Evolutionary conservation across 768 basidiomycete species (phyloP), one percentile per base, ranked within the genome.

Genomic region (Dioszegia crocea): DNA sequence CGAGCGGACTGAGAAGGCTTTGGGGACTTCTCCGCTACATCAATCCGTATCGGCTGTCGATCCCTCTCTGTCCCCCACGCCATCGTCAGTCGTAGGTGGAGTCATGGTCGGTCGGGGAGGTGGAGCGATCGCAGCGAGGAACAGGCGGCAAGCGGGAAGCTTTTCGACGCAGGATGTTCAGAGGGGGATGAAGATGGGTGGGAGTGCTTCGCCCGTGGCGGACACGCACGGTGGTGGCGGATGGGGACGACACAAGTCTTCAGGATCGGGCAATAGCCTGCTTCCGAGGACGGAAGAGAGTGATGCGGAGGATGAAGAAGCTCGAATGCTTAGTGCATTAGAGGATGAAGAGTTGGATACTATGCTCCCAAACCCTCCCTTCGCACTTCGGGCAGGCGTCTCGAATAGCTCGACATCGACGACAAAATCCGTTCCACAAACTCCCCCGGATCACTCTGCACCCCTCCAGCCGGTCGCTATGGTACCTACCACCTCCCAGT

Each of bases 131-230:
- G n/a, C n/a, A n/a, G n/a, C n/a, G 66, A 78, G 67, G 48, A 82
- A 84, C 23, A 82, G 91, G 43, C 82, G 92, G 36, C 88, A 94
- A 74, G 92, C 89, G 4, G 92, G 92, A n/a, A 94, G 92, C 3
- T 97, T 94, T 79, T 94, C 92, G 61, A 85, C 83, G 24, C 88
- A 90, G 71, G 92, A 96, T 73, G 88, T 94, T 5, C 87, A 94
- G 71, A 85, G 89, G 50, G 92, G 92, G 39, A 89, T 86, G 76
- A 80, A 83, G 50, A 68, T 79, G 56, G 74, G 68, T 3, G 68
- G 73, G 2, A 65, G 72, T 21, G 55, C 57, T 53, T 50, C 36
- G 17, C 56, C 56, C 9, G 39, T 27, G 29, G 44, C 46, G 19
- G 48, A 24, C 14, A n/a, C 21, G 23, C 30, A 23, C 8, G 8